Evolutionary conservation across 768 basidiomycete genomes (phyloP).

Genomic region (Collybia nuda): DNA sequence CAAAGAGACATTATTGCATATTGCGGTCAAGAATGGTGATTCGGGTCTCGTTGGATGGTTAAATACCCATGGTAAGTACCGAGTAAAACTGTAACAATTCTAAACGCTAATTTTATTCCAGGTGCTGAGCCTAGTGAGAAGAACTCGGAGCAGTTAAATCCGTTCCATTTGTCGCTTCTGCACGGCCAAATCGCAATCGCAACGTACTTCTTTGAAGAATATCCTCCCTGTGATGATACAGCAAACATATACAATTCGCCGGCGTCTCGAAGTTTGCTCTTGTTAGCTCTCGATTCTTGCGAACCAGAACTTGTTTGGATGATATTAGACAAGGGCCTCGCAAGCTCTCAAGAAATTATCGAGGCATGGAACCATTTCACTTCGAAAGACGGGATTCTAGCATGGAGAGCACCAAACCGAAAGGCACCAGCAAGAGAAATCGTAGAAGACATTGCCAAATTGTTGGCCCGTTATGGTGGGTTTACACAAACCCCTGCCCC

Average conservation of each 20-base stretch:
- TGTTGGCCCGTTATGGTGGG: slow-evolving; percentile 51
- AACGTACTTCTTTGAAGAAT: slow-evolving; percentile 59
- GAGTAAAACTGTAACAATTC: slow-evolving; percentile 10
- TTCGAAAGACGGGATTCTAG: slow-evolving; percentile 26
- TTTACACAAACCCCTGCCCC: slow-evolving; percentile 45
- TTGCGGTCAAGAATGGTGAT: slow-evolving; percentile 58
- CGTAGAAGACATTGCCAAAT: slow-evolving; percentile 48
- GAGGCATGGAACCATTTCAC: slow-evolving; percentile 50
- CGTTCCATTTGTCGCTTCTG: slow-evolving; percentile 66
- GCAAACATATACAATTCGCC: slow-evolving; percentile 46
- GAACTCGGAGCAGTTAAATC: slow-evolving; percentile 54
- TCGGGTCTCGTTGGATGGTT: slow-evolving; percentile 65
- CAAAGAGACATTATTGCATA: slow-evolving; percentile 71
- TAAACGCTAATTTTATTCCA: slow-evolving; percentile 25
- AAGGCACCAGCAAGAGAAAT: slow-evolving; percentile 29
- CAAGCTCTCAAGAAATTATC: slow-evolving; percentile 45
- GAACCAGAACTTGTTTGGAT: slow-evolving; percentile 67
- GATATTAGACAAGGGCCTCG: slow-evolving; percentile 59
- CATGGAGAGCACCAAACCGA: slow-evolving; percentile 18
- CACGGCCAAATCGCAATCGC: slow-evolving; percentile 52
- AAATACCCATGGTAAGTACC: slow-evolving; percentile 61
- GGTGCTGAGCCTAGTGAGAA: slow-evolving; percentile 76
- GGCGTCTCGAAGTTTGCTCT: slow-evolving; percentile 43
- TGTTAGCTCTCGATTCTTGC: slow-evolving; percentile 56
- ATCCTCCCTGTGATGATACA: slow-evolving; percentile 57